Evolutionary conservation across 306 rosid species (phyloP).

Genomic region (Cucurbita ficifolia): DNA sequence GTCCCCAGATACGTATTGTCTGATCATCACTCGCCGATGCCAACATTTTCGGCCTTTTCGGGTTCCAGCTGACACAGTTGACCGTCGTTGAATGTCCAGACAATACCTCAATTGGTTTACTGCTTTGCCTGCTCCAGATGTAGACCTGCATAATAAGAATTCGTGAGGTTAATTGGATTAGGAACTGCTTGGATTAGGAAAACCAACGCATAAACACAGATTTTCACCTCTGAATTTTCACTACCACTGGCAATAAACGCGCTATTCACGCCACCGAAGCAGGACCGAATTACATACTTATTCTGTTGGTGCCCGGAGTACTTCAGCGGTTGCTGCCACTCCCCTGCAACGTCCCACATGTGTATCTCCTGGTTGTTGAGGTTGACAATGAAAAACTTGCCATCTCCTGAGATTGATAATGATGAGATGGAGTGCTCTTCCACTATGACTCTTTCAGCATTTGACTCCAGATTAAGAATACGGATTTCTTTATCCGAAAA

Average conservation of each 20-base stretch:
- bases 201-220: no score
- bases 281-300: conserved; percentile 76
- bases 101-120: conserved; percentile 58
- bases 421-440: conserved; percentile 58
- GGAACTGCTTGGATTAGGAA: background rate
- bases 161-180: background rate
- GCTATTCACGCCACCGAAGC: conserved; percentile 72
- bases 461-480: conserved; percentile 45
- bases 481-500: conserved; percentile 64
- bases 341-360: conserved; percentile 78
- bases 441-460: conserved; percentile 47
- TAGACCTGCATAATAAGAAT: conserved; percentile 43
- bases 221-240: conserved; percentile 63
- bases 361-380: conserved; percentile 84
- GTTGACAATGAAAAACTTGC: conserved; percentile 68
- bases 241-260: conserved; percentile 82
- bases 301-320: conserved; percentile 48
- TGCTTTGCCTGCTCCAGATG: conserved; percentile 56
- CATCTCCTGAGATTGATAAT: conserved; percentile 52
- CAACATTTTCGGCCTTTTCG: conserved; percentile 63
- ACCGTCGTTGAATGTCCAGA: conserved; percentile 64
- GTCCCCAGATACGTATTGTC: conserved; percentile 82
- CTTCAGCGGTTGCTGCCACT: conserved; percentile 46
- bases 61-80: conserved; percentile 95
- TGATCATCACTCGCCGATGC: conserved; percentile 86